Evolutionary conservation across 108 stramenopile genomes (phyloP), one percentile per base, ranked within the genome.

Genomic region (Nitzschia sp.): DNA sequence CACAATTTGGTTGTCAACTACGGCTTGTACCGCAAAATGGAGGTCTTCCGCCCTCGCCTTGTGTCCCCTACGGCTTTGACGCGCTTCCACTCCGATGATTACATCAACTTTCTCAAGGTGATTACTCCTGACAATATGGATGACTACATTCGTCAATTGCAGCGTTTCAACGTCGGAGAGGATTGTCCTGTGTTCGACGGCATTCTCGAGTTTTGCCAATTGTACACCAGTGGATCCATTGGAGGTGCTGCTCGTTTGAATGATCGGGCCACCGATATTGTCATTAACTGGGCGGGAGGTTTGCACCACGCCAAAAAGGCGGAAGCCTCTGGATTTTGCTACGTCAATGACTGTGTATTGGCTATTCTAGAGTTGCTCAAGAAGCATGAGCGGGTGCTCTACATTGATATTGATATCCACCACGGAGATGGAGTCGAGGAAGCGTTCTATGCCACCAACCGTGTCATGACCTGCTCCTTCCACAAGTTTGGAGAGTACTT

Each of bases 391-490:
- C 89, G 98, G 51, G 98, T 99, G 19, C 94, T 99, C n/a, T 99
- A 99, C 81, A 96, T 99, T 70, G 98, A 99, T 80, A 99, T 99
- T 80, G 98, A 99, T 76, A 97, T 99, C 53, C 98, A 99, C 83
- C 98, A 99, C 67, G 97, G 73, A 57, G 97, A 99, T 72, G 98
- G 98, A 20, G 96, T 98, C 20, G 97, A 96, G 68, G 95, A 95
- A 77, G 98, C 98, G 25, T 98, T 97, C 77, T 99, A 99, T 80
- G 73, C 95, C 11, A 99, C 97, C 58, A 95, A 98, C 79, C 90
- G 98, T 15, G 98, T 99, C 65, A 99, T 99, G 98, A 98, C 97
- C 1, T 83, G 80, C 34, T 90, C 88, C 14, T 98, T 99, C 73
- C 98, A 99, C 86, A 98, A 98, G 80, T 99, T 96, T 82, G 98